Conservation (phyloP, 2,329 filamentous ascomycete species). For the Ceratocystis albifundus region DNA sequence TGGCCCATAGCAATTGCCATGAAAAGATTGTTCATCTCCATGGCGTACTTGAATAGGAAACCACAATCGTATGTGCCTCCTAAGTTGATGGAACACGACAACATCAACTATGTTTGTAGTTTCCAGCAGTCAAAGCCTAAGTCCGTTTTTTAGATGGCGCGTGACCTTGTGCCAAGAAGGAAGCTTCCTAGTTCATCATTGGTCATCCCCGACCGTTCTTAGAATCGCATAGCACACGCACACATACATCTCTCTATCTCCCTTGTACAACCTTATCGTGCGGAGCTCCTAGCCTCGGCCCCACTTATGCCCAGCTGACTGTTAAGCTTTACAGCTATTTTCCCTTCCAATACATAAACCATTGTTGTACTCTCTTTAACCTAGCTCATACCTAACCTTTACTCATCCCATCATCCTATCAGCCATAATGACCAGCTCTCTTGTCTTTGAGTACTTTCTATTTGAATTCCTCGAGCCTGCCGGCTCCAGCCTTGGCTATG, state of each 20-base stretch:
- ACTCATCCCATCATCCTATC: neutral
- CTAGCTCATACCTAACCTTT: neutral
- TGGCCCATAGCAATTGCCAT: neutral
- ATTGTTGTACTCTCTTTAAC: neutral
- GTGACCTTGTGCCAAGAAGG: neutral
- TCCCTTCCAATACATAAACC: neutral
- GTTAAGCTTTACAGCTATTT: neutral
- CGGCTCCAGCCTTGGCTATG: slow-evolving; percentile 27
- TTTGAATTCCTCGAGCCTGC: slow-evolving; percentile 30
- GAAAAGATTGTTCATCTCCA: neutral
- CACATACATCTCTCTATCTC: too few relatives aligned
- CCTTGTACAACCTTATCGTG: slow-evolving; percentile 1
- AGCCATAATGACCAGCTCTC: slow-evolving; percentile 27
- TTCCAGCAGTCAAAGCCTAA: neutral
- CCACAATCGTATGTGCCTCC: neutral
- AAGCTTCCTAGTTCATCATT: neutral
- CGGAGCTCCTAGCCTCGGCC: neutral
- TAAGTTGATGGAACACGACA: neutral
- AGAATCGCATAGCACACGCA: neutral
- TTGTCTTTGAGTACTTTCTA: slow-evolving; percentile 29
- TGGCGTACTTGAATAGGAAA: neutral
- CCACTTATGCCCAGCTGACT: slow-evolving; percentile 16
- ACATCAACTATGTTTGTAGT: neutral
- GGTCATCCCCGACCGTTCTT: too few relatives aligned
- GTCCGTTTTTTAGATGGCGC: neutral